Base-by-base conservation (phyloP, 805 yeast genomes). In the Starmerella kuoi region DNA sequence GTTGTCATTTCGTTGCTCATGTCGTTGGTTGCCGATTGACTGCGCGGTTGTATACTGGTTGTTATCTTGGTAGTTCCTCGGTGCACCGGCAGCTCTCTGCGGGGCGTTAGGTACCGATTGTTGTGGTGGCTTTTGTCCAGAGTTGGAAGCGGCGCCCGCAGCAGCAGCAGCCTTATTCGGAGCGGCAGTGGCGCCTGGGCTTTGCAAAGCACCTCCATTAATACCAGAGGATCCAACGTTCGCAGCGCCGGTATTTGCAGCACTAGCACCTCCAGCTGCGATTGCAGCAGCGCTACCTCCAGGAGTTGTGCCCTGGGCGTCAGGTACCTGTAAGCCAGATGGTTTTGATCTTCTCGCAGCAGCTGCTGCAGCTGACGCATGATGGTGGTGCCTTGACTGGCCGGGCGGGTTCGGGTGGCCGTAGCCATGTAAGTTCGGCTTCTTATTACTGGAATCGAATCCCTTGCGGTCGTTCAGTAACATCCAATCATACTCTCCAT, bases 401-500 rank as follows among this genome's bases (percentile, higher is more conserved):
- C 49, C 45, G 21, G 51, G 49, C 31, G 58, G 55, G 37, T 54
- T 95, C 48, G 95, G 95, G 61, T 86, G 91, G 27, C 96, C 96
- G 61, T 87, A 87, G 33, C 97, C 97, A 62, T 87, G 96, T 49
- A 87, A 66, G 57, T 87, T 87, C 41, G 95, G 94, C 62, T 87
- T 87, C 61, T 85, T 86, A 63, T 86, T 86, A 49, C 80, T 75
- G 17, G 83, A 73, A 64, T 91, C 97, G 95, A 95, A 88, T 41
- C 97, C 97, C 61, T 79, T 77, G 46, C 97, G 97, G 43, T 82
- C 84, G 60, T 91, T 91, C 53, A 91, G 69, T 55, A 80, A 82
- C 95, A 86, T 84, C 98, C 98, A 91, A 67, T 91, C 98, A 63
- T 86, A 91, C 56, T 83, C 87, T 35, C 83, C 94, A 63, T 91